These are phyloP conservation scores for Aeschynomene evenia DNA, from an alignment of 306 rosid genomes.

Conservation along the genomic window DNA sequence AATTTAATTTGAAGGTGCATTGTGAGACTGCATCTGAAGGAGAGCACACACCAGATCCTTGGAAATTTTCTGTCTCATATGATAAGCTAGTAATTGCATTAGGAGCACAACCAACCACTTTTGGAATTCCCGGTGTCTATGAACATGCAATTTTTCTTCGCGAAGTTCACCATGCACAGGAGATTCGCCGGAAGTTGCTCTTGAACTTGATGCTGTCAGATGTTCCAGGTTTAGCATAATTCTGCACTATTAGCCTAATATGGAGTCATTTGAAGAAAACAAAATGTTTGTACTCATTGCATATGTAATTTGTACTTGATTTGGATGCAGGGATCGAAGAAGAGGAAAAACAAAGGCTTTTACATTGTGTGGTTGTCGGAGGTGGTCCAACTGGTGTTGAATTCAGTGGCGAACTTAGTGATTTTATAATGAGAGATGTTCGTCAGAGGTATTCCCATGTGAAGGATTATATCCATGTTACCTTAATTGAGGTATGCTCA, in stretches of 20 bases:
- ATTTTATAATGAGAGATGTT: slow-evolving; percentile 84
- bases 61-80: slow-evolving; percentile 77
- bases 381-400: slow-evolving; percentile 99
- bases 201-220: slow-evolving; percentile 87
- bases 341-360: slow-evolving; percentile 75
- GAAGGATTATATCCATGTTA: slow-evolving; percentile 82
- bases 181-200: slow-evolving; percentile 92
- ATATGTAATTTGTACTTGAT: slow-evolving; percentile 23
- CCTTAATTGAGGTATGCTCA: slow-evolving; percentile 83
- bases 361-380: slow-evolving; percentile 96
- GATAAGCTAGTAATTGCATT: slow-evolving; percentile 85
- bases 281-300: background rate
- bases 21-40: slow-evolving; percentile 82
- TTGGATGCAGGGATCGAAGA: slow-evolving; percentile 63
- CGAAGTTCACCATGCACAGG: slow-evolving; percentile 95
- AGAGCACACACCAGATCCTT: slow-evolving; percentile 54
- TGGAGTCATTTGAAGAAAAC: slow-evolving; percentile 19
- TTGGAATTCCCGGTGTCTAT: slow-evolving; percentile 84
- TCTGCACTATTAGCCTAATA: background rate
- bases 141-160: slow-evolving; percentile 91
- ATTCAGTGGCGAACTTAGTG: slow-evolving; percentile 98
- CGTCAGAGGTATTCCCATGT: slow-evolving; percentile 84
- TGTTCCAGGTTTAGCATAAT: slow-evolving; percentile 67
- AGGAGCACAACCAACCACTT: slow-evolving; percentile 82
- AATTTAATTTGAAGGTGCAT: slow-evolving; percentile 63